These are phyloP conservation scores for Cutaneotrichosporon cavernicola DNA, from an alignment of 1,284 basidiomycete genomes.

Conservation along the genomic window DNA sequence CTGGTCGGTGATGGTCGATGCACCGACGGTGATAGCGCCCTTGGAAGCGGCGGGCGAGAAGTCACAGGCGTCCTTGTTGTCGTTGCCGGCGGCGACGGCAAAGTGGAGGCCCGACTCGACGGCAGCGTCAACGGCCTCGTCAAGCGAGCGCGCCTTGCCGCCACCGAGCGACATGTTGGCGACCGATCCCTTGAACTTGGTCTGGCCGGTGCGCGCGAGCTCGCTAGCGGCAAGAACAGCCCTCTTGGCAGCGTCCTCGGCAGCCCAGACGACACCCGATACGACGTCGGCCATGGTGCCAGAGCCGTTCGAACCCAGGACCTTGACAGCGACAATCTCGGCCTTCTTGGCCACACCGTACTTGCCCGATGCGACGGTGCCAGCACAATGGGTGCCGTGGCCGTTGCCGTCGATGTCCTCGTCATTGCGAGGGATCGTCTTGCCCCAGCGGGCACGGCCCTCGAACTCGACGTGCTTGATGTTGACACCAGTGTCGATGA, in stretches of 20 bases:
- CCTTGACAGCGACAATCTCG: conserved; percentile 91
- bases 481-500: conserved; percentile 69
- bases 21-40: conserved; percentile 81
- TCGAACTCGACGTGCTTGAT: conserved; percentile 81
- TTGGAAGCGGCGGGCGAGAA: conserved; percentile 76
- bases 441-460: conserved; percentile 79
- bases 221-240: conserved; percentile 64
- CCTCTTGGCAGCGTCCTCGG: conserved; percentile 60
- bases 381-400: conserved; percentile 76
- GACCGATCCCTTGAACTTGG: conserved; percentile 87
- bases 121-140: conserved; percentile 81
- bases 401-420: conserved; percentile 69
- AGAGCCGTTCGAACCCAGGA: conserved; percentile 86
- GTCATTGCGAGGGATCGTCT: conserved; percentile 75
- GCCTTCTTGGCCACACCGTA: conserved; percentile 96
- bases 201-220: conserved; percentile 64
- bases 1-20: conserved; percentile 74
- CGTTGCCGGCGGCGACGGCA: conserved; percentile 84
- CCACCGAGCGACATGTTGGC: conserved; percentile 98
- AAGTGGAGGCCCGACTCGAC: conserved; percentile 86
- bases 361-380: conserved; percentile 71
- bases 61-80: conserved; percentile 65
- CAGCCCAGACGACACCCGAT: conserved; percentile 79
- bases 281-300: conserved; percentile 97
- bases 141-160: conserved; percentile 84